Conservation (phyloP, 2,329 filamentous ascomycete genomes). For the Acarospora socialis region DNA sequence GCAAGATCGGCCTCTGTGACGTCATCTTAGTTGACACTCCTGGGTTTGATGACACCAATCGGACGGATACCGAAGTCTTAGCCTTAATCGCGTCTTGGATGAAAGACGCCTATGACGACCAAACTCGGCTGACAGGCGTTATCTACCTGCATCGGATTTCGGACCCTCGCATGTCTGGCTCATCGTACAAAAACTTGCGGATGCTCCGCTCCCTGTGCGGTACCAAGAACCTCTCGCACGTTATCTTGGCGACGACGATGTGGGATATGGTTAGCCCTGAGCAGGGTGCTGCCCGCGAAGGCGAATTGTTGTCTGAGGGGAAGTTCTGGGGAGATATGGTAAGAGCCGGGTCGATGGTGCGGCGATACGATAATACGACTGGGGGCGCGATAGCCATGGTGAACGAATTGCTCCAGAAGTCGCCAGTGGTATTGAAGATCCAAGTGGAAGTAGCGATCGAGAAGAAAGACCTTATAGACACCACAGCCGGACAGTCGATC, state of each 20-base stretch:
- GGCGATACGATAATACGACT: neutral
- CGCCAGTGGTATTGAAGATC: slow-evolving; percentile 2
- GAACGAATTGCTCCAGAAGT: neutral
- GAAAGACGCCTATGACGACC: slow-evolving; percentile 11
- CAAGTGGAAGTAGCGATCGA: slow-evolving; percentile 6
- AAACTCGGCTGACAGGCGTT: slow-evolving; percentile 6
- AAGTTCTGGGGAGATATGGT: slow-evolving; percentile 8
- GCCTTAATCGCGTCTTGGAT: slow-evolving; percentile 22
- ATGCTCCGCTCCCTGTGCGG: slow-evolving; percentile 30
- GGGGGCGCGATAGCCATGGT: neutral
- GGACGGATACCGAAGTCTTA: slow-evolving; percentile 25
- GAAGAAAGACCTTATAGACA: slow-evolving; percentile 2
- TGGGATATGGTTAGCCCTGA: slow-evolving; percentile 19
- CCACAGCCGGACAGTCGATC: slow-evolving; percentile 3
- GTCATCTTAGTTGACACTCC: slow-evolving; percentile 27
- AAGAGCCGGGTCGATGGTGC: slow-evolving; percentile 2
- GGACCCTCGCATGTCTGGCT: slow-evolving; percentile 7
- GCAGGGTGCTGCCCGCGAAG: slow-evolving; percentile 2
- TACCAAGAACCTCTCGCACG: slow-evolving; percentile 18
- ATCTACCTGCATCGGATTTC: slow-evolving; percentile 12
- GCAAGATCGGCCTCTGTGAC: slow-evolving; percentile 10
- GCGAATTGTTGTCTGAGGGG: neutral
- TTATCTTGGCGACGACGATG: slow-evolving; percentile 26
- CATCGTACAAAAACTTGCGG: slow-evolving; percentile 18
- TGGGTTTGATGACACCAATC: slow-evolving; percentile 28